These are phyloP conservation scores for Blastocystis sp. DNA, from an alignment of 352 stramenopile species.

Conservation along the genomic window DNA sequence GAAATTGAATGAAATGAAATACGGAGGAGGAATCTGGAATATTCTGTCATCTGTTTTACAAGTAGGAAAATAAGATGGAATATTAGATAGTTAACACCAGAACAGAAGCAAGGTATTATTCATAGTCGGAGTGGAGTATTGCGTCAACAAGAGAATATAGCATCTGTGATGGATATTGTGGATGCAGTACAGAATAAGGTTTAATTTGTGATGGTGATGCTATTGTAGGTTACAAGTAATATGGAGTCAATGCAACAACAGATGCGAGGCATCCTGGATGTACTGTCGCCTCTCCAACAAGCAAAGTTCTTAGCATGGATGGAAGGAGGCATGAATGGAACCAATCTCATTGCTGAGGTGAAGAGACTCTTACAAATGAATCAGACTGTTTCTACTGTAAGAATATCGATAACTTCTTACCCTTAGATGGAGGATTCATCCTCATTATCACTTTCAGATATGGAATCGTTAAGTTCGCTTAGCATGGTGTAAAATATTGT, in stretches of 20 bases:
- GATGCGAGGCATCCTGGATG: slow-evolving; percentile 63
- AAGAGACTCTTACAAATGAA: slow-evolving; percentile 30
- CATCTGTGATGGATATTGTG: slow-evolving; percentile 63
- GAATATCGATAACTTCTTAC: not conserved
- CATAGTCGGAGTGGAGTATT: slow-evolving; percentile 56
- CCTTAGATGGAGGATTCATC: not conserved
- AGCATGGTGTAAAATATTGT: not conserved
- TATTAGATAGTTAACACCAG: slow-evolving; percentile 42
- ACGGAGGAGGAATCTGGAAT: slow-evolving; percentile 65
- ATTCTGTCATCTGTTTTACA: slow-evolving; percentile 64
- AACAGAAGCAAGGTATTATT: slow-evolving; percentile 65
- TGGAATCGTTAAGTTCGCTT: not conserved
- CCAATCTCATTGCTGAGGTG: not conserved
- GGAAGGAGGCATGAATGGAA: slow-evolving; percentile 36
- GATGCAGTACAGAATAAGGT: slow-evolving; percentile 62
- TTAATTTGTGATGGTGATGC: not conserved
- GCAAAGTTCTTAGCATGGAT: slow-evolving; percentile 66
- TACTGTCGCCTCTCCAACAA: slow-evolving; percentile 62
- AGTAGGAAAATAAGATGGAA: not conserved
- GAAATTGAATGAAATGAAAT: slow-evolving; percentile 64
- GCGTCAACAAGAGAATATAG: slow-evolving; percentile 63
- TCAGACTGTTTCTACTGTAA: not conserved
- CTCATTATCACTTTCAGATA: slow-evolving; percentile 22
- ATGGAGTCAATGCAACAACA: slow-evolving; percentile 62
- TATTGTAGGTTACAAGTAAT: not conserved